Evolutionary conservation across 768 basidiomycete genomes (phyloP).

Genomic region (Mycena vitilis): DNA sequence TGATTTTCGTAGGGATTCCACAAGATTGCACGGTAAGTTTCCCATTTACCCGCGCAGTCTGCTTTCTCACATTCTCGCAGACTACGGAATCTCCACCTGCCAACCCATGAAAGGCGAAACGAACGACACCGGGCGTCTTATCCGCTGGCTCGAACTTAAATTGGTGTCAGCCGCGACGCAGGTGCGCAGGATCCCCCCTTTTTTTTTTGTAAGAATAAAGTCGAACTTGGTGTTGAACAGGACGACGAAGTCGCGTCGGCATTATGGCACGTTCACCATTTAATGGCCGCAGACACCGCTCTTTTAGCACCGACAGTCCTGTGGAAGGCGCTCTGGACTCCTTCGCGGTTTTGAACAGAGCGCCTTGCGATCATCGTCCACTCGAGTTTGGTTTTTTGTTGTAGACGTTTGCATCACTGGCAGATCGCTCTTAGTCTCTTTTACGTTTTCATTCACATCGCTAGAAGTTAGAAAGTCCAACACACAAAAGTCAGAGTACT

Average conservation of each 20-base stretch:
- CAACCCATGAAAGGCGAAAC: constrained; percentile 30
- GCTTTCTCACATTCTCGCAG: constrained; percentile 6
- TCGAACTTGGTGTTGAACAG: constrained; percentile 2
- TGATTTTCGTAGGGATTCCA: constrained; percentile 21
- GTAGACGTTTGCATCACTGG: too few species aligned
- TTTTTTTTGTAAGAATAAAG: background rate
- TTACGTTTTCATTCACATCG: too few species aligned
- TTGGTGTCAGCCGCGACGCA: constrained; percentile 12
- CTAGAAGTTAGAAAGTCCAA: too few species aligned
- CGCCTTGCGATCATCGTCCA: too few species aligned
- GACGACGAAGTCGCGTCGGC: constrained; percentile 30
- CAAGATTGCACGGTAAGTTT: constrained; percentile 29
- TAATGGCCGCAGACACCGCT: constrained; percentile 22
- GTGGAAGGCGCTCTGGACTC: constrained; percentile 17
- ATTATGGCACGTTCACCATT: constrained; percentile 38
- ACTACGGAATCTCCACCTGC: constrained; percentile 32
- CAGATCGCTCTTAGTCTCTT: too few species aligned
- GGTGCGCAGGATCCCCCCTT: background rate
- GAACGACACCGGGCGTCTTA: constrained; percentile 3
- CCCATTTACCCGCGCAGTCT: background rate
- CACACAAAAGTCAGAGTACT: too few species aligned
- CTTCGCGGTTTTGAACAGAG: constrained; percentile 1
- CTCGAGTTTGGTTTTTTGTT: too few species aligned
- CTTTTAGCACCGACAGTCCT: constrained; percentile 22
- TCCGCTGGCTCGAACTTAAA: constrained; percentile 16